A percentile compares a stretch with the other conserved stretches of the same genome.
Conservation (phyloP, 2,329 filamentous ascomycete species). For the Fonsecaea pedrosoi region DNA sequence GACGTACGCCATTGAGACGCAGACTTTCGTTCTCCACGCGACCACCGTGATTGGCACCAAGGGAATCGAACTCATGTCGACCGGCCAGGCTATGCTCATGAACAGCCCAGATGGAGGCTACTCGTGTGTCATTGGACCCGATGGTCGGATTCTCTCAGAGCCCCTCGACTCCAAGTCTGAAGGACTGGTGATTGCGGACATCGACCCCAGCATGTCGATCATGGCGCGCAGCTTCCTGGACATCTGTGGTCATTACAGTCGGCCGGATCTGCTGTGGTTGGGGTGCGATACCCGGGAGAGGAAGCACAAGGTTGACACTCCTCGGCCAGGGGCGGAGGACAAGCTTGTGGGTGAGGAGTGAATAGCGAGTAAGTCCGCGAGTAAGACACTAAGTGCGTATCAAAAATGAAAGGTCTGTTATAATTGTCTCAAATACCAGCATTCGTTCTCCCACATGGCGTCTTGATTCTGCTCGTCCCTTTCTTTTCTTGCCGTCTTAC, state of each 20-base stretch:
- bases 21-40: slow-evolving; percentile 61
- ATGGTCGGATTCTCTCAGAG: slow-evolving; percentile 56
- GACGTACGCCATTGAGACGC: slow-evolving; percentile 64
- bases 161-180: slow-evolving; percentile 49
- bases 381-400: background rate
- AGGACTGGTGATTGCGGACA: slow-evolving; percentile 57
- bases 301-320: slow-evolving; percentile 33
- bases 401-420: background rate
- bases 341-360: slow-evolving; percentile 3
- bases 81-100: slow-evolving; percentile 51
- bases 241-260: slow-evolving; percentile 57
- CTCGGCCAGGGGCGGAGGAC: slow-evolving; percentile 9
- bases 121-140: slow-evolving; percentile 58
- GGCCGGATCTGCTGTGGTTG: slow-evolving; percentile 61
- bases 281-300: slow-evolving; percentile 41
- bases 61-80: slow-evolving; percentile 55
- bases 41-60: slow-evolving; percentile 56
- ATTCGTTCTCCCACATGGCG: no score
- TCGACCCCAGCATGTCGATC: slow-evolving; percentile 54
- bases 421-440: no score
- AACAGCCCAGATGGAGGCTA: slow-evolving; percentile 52
- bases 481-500: slow-evolving; percentile 5
- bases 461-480: background rate
- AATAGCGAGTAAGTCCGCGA: background rate
- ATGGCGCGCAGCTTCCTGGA: slow-evolving; percentile 55